Conservation (phyloP, 2,329 filamentous ascomycete species). For the Penicillium frequentans region DNA sequence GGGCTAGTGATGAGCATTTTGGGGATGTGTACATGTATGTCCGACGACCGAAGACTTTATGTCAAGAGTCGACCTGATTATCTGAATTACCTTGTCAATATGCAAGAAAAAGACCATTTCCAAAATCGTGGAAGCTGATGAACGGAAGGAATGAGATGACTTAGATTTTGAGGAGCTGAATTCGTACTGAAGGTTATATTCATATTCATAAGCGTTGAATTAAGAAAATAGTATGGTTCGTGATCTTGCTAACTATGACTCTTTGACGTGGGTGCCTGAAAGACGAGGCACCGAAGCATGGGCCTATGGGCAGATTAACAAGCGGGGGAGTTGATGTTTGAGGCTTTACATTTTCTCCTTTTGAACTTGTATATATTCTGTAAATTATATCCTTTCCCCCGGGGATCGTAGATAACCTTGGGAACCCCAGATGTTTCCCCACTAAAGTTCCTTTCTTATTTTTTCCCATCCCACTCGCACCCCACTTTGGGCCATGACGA, state of each 20-base stretch:
- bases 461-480: conserved; percentile 4
- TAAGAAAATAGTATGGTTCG: too few species aligned
- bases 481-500: conserved; percentile 21
- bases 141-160: too few species aligned
- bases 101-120: not conserved
- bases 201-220: too few species aligned
- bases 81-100: too few species aligned
- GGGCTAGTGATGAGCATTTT: conserved; percentile 1
- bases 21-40: conserved; percentile 12
- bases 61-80: not conserved
- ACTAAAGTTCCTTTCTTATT: not conserved
- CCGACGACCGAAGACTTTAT: conserved; percentile 4
- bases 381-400: not conserved
- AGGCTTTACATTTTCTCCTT: not conserved
- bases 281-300: not conserved
- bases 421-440: not conserved
- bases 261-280: too few species aligned
- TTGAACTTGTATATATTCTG: not conserved
- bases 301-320: not conserved
- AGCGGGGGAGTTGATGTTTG: not conserved
- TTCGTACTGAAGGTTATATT: too few species aligned
- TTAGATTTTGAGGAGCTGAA: too few species aligned
- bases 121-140: not conserved
- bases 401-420: not conserved
- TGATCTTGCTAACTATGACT: too few species aligned